Conservation (phyloP, 345 rosid species). For the Linum tenue region DNA sequence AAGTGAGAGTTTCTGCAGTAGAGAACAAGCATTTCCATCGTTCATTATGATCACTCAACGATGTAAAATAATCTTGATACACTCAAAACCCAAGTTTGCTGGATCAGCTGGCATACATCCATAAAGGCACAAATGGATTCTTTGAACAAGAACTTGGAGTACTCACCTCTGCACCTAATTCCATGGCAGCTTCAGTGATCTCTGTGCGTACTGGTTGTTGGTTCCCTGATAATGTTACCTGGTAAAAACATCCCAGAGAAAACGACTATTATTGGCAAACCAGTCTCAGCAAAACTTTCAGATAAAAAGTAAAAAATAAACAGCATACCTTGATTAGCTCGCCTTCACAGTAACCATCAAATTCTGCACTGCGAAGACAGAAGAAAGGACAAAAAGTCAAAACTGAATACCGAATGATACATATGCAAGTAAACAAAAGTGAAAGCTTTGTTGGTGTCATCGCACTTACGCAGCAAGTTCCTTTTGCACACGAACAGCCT, state of each 20-base stretch:
- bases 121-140: background rate
- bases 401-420: background rate
- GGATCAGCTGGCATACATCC: background rate
- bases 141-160: background rate
- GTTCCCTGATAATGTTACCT: slow-evolving; percentile 15
- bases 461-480: slow-evolving; percentile 18
- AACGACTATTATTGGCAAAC: background rate
- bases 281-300: background rate
- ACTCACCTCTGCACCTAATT: slow-evolving; percentile 19
- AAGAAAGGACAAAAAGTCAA: background rate
- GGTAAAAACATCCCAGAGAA: background rate
- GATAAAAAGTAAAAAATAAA: background rate
- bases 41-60: background rate
- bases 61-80: too few relatives aligned
- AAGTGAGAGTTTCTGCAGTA: slow-evolving; percentile 13
- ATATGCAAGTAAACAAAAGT: background rate
- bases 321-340: slow-evolving; percentile 16
- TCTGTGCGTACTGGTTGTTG: slow-evolving; percentile 16
- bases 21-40: background rate
- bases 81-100: background rate
- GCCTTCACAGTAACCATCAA: slow-evolving; percentile 20
- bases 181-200: slow-evolving; percentile 16
- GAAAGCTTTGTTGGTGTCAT: too few relatives aligned
- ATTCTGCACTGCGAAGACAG: slow-evolving; percentile 14
- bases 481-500: slow-evolving; percentile 20